Conservation (phyloP, 352 stramenopile genomes). For the Phytophthora pisi region DNA sequence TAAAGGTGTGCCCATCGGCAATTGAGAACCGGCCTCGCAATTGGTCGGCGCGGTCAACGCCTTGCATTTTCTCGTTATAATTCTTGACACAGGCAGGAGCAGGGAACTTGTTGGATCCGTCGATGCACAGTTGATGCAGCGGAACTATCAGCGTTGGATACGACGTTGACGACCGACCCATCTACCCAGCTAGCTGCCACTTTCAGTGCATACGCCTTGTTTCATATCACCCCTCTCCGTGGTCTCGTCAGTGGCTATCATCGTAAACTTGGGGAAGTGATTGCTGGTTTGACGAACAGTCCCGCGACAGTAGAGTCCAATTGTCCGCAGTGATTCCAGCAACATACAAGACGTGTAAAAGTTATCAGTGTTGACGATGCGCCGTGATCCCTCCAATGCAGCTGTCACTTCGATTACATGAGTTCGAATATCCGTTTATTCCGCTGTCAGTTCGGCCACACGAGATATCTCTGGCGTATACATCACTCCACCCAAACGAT, state of each 20-base stretch:
- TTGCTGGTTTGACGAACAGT: conserved; percentile 18
- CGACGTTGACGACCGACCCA: background rate
- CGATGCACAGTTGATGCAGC: conserved; percentile 19
- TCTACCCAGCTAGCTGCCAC: background rate
- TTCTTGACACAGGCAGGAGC: too few species aligned
- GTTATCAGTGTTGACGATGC: conserved; percentile 12
- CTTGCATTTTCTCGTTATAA: conserved; percentile 29
- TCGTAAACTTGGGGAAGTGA: conserved; percentile 28
- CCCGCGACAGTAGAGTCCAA: conserved; percentile 24
- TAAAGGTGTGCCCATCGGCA: background rate
- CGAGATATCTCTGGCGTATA: background rate
- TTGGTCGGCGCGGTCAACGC: conserved; percentile 1
- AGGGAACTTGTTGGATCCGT: conserved; percentile 5
- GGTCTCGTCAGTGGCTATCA: background rate
- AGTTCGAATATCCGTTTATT: conserved; percentile 8
- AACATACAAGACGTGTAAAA: conserved; percentile 40
- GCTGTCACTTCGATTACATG: conserved; percentile 31
- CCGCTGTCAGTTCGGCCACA: background rate
- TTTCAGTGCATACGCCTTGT: conserved; percentile 20
- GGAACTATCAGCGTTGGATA: conserved; percentile 10
- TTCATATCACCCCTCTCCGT: conserved; percentile 5
- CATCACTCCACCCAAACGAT: background rate
- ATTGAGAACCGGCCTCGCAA: background rate
- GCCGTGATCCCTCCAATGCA: conserved; percentile 10
- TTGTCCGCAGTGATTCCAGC: conserved; percentile 22